Conservation (phyloP, 139 green algal genomes). For the Gonium pectorale region DNA sequence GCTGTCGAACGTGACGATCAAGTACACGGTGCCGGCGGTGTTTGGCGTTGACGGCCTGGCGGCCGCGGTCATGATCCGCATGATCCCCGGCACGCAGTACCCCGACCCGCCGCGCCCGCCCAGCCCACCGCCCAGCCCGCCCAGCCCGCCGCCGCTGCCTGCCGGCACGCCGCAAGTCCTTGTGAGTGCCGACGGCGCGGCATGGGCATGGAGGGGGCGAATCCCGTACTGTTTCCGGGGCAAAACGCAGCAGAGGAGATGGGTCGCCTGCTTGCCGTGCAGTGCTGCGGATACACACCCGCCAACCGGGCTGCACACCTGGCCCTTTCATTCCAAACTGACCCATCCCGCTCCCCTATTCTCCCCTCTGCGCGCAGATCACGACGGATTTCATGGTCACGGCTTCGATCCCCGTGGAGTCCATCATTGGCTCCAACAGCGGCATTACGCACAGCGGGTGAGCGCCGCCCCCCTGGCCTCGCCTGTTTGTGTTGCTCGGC, state of each 20-base stretch:
- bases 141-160: neutral
- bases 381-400: conserved; percentile 31
- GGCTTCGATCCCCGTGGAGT: neutral
- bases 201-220: no score
- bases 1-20: conserved; percentile 13
- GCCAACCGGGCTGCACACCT: no score
- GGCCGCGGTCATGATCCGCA: conserved; percentile 14
- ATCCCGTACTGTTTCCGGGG: no score
- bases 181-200: neutral
- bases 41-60: conserved; percentile 20
- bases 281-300: no score
- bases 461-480: no score
- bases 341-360: neutral
- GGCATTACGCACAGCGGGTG: neutral
- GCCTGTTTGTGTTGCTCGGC: no score
- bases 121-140: neutral
- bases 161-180: neutral
- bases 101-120: neutral
- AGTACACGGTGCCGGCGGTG: neutral
- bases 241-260: no score
- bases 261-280: no score
- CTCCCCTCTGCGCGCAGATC: neutral
- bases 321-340: no score
- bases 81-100: neutral
- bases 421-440: neutral